Evolutionary conservation across 352 stramenopile species (phyloP).

Genomic region (Globisporangium camurandrum): DNA sequence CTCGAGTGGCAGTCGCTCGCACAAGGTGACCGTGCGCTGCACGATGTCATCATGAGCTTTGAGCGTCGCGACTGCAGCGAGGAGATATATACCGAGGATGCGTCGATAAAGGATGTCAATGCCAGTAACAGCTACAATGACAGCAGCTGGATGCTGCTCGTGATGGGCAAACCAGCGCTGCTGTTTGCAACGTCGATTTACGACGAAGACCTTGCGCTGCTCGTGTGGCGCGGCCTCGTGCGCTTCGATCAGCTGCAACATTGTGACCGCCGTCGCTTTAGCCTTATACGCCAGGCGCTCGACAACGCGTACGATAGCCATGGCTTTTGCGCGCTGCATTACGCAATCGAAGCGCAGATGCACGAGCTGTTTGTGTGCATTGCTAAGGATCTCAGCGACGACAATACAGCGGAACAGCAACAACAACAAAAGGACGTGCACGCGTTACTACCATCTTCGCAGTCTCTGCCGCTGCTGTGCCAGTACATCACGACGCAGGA

Average conservation of each 20-base stretch:
- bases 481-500: slow-evolving; percentile 40
- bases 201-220: slow-evolving; percentile 64
- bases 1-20: slow-evolving; percentile 36
- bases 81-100: too few relatives aligned
- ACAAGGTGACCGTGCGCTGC: slow-evolving; percentile 15
- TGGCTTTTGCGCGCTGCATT: slow-evolving; percentile 65
- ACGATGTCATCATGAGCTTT: slow-evolving; percentile 28
- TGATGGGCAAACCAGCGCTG: slow-evolving; percentile 73
- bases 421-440: too few relatives aligned
- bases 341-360: slow-evolving; percentile 75
- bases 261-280: too few relatives aligned
- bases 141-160: slow-evolving; percentile 27
- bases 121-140: slow-evolving; percentile 4
- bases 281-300: slow-evolving; percentile 62
- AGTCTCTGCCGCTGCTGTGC: slow-evolving; percentile 7
- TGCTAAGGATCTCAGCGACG: slow-evolving; percentile 14
- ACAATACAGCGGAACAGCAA: neutral
- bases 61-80: slow-evolving; percentile 12
- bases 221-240: slow-evolving; percentile 53
- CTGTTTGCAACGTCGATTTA: slow-evolving; percentile 81
- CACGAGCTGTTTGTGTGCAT: slow-evolving; percentile 33
- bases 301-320: slow-evolving; percentile 65
- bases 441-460: too few relatives aligned
- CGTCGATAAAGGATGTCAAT: too few relatives aligned
- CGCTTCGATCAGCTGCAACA: slow-evolving; percentile 35